These are phyloP conservation scores for Physaria fendleri DNA, from an alignment of 345 rosid species.

Conservation along the genomic window DNA sequence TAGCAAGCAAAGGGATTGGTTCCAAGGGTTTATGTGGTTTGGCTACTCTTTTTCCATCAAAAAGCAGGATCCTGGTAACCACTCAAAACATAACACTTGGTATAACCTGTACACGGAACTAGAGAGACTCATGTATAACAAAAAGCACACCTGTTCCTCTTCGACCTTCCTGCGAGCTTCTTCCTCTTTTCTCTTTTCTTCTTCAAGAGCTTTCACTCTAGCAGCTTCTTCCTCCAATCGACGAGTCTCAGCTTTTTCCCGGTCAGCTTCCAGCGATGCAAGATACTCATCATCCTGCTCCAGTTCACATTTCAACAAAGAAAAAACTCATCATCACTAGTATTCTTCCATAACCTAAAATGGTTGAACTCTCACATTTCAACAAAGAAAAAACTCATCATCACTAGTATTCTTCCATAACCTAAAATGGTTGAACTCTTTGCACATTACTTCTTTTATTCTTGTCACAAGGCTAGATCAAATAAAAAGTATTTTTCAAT, in stretches of 20 bases:
- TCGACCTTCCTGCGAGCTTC: neutral
- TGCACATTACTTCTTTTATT: neutral
- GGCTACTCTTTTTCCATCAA: neutral
- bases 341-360: neutral
- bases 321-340: neutral
- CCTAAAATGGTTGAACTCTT: neutral
- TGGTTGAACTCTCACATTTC: neutral
- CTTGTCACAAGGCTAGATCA: neutral
- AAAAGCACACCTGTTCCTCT: neutral
- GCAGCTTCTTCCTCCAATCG: constrained; percentile 1
- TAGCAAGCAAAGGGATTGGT: neutral
- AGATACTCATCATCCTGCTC: neutral
- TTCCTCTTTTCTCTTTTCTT: constrained; percentile 1
- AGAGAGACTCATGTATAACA: neutral
- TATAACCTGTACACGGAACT: neutral
- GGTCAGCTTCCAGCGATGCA: neutral
- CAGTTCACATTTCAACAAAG: neutral
- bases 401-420: neutral
- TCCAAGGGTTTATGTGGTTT: neutral
- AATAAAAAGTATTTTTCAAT: neutral
- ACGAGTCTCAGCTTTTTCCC: neutral
- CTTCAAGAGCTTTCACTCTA: neutral
- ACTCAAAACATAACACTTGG: neutral
- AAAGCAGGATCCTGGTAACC: neutral
- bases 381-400: neutral